Conservation (phyloP, 2,329 filamentous ascomycete genomes). For the Knoxdaviesia capensis region DNA sequence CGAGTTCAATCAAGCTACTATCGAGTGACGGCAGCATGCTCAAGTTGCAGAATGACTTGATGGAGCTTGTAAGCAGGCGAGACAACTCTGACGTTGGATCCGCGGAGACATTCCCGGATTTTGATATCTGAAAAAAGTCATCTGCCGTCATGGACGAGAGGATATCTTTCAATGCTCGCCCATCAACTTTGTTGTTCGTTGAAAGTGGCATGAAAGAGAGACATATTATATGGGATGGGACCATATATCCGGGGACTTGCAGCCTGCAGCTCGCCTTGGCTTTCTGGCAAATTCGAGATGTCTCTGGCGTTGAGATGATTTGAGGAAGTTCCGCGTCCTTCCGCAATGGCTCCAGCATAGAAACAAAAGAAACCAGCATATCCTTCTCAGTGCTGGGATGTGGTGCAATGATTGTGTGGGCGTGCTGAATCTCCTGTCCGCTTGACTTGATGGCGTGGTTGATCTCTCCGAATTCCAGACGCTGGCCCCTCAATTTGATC, state of each 20-base stretch:
- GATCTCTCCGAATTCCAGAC: slow-evolving; percentile 80
- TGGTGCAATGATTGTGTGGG: slow-evolving; percentile 54
- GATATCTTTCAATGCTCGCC: too few relatives aligned
- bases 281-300: slow-evolving; percentile 4
- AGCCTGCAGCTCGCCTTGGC: slow-evolving; percentile 45
- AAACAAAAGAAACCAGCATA: slow-evolving; percentile 60
- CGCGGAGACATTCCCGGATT: too few relatives aligned
- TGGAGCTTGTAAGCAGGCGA: too few relatives aligned
- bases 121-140: too few relatives aligned
- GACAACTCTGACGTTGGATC: too few relatives aligned
- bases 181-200: slow-evolving; percentile 74
- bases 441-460: slow-evolving; percentile 58
- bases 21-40: too few relatives aligned
- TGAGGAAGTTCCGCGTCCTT: not conserved
- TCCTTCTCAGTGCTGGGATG: slow-evolving; percentile 58
- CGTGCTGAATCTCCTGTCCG: slow-evolving; percentile 38
- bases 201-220: slow-evolving; percentile 59
- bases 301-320: not conserved
- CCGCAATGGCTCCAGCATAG: not conserved
- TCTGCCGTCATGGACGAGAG: too few relatives aligned
- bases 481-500: slow-evolving; percentile 75
- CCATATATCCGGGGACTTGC: slow-evolving; percentile 67
- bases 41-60: too few relatives aligned
- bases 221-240: slow-evolving; percentile 65
- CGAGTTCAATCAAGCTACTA: slow-evolving; percentile 63